phyloP scores from a whole-genome alignment of 2,329 filamentous ascomycete genomes.

The Lachnellula arida region DNA sequence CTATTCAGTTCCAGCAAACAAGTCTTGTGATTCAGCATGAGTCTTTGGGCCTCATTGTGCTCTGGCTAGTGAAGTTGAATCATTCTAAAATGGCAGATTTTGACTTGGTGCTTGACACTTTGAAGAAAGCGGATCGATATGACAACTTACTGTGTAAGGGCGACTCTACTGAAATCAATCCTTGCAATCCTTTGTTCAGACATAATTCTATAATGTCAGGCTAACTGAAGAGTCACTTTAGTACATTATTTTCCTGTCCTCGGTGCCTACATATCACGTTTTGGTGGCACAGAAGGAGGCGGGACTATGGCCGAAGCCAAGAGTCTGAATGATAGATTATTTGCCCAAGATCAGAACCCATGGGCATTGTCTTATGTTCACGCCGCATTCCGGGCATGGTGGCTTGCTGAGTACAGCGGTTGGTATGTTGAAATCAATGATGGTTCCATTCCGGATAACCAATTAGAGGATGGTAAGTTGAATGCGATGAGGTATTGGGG shows the following conservation, averaged over 20 bases:
- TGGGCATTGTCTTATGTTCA: constrained; percentile 75
- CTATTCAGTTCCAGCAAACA: constrained; percentile 72
- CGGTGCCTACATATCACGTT: constrained; percentile 69
- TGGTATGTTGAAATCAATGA: constrained; percentile 73
- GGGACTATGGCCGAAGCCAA: constrained; percentile 64
- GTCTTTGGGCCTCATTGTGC: constrained; percentile 73
- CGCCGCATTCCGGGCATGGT: constrained; percentile 75
- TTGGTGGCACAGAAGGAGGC: constrained; percentile 72
- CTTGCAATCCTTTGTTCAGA: neutral
- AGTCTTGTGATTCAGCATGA: constrained; percentile 90
- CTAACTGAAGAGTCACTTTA: constrained; percentile 23
- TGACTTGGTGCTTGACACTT: constrained; percentile 59
- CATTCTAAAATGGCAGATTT: constrained; percentile 71
- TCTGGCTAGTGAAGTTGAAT: constrained; percentile 70
- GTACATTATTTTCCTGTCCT: constrained; percentile 82
- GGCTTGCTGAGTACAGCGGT: constrained; percentile 90
- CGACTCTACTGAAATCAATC: neutral
- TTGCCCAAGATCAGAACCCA: constrained; percentile 57
- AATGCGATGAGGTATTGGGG: neutral
- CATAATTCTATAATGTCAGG: neutral
- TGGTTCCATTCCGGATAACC: constrained; percentile 53
- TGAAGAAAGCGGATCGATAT: constrained; percentile 71
- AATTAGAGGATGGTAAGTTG: constrained; percentile 53
- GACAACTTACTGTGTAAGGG: constrained; percentile 55
- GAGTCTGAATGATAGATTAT: constrained; percentile 63